Base-by-base conservation (phyloP, 106 monocot species). In the Narthecium ossifragum region DNA sequence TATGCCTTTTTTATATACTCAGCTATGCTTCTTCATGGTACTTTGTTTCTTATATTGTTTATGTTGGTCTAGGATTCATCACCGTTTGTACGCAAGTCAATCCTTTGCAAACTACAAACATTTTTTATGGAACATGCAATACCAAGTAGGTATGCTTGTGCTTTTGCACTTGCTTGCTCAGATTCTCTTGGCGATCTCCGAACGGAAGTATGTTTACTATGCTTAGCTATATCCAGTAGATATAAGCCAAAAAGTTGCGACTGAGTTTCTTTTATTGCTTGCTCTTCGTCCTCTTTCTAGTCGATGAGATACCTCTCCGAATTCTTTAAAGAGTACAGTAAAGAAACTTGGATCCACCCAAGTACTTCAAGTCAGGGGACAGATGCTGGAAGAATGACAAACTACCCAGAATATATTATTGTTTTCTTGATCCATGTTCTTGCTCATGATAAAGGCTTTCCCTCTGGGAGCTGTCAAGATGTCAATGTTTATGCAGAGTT, bases 381-480 rank as follows among this genome's bases (percentile, higher is more conserved):
- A 69, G 70, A 73, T 62, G 58, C 29, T 41, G 52, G 30, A 41
- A 48, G 38, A 51, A 13, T 83, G 53, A 80, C 70, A 15, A 63
- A 70, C 60, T 62, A 62, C 27, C 78, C 93, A 60, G 93, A 74
- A 61, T 94, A 89, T 80, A 68, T 78, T 38, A 55, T 86, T 29
- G 89, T 89, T 45, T 94, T 80, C 50, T 61, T 94, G 53, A 64
- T 89, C 59, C 83, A 86, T 78, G 18, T 80, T 64, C 85, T 94
- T 68, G 89, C 80, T 62, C 80, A 90, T 80, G 71, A 78, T 65
- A 38, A 24, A 25, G 54, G 31, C 14, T 86, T 94, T 48, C 83
- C 90, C 52, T 64, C 67, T 8, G 58, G 67, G 29, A 63, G 69
- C 31, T 86, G 69, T 64, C 63, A 64, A 45, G 69, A 86, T 56